These are phyloP conservation scores for Apocynum venetum DNA, from an alignment of 257 asterid genomes.

Conservation along the genomic window DNA sequence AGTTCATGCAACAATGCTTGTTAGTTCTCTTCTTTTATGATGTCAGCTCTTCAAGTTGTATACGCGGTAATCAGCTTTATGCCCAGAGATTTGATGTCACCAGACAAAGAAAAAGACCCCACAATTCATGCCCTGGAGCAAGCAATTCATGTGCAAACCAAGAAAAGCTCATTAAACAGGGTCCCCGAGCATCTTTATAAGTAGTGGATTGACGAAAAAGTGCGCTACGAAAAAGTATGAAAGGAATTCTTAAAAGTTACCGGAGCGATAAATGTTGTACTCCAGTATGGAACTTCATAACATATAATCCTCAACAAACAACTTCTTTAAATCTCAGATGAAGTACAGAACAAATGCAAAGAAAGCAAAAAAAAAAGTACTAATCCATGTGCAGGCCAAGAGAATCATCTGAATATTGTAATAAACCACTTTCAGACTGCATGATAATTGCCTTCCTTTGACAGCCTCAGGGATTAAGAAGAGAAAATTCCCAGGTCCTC, in stretches of 20 bases:
- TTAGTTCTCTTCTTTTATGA: neutral
- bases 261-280: neutral
- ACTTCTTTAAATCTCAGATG: neutral
- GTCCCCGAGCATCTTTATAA: neutral
- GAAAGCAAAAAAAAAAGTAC: neutral
- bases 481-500: neutral
- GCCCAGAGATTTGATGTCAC: neutral
- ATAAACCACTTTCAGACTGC: neutral
- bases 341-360: neutral
- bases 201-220: neutral
- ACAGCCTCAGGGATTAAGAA: neutral
- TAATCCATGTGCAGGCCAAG: neutral
- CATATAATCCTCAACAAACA: neutral
- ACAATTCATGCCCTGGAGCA: neutral
- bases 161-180: neutral
- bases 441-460: neutral
- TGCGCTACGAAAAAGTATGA: neutral
- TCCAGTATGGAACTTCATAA: neutral
- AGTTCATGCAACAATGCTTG: neutral
- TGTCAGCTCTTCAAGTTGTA: neutral
- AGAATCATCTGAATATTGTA: neutral
- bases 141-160: slow-evolving; percentile 1
- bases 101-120: slow-evolving; percentile 4
- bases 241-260: neutral
- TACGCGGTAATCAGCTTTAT: neutral